Conservation (phyloP, 192 early-diverging fungal species). For the Dimargaris xerosporica region DNA sequence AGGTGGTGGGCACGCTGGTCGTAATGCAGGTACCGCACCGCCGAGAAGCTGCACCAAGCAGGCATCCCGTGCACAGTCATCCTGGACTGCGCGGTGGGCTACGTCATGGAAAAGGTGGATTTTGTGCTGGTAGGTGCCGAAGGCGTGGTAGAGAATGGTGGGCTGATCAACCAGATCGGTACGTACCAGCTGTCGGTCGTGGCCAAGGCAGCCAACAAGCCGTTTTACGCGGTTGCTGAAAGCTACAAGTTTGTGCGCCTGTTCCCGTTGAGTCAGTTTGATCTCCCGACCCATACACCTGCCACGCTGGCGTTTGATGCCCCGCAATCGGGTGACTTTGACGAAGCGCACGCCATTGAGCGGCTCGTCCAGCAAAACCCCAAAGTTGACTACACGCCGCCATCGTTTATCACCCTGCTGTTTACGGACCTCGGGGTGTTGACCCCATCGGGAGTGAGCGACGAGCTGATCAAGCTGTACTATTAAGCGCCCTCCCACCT, state of each 20-base stretch:
- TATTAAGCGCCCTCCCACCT: constrained; percentile 27
- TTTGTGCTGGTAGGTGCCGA: constrained; percentile 95
- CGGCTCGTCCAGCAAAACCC: constrained; percentile 38
- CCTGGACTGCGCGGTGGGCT: constrained; percentile 82
- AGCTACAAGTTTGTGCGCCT: constrained; percentile 94
- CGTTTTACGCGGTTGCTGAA: constrained; percentile 88
- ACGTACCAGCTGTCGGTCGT: constrained; percentile 92
- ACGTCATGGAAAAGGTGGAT: constrained; percentile 90
- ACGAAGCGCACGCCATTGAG: constrained; percentile 11
- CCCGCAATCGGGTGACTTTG: background rate
- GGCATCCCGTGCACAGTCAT: constrained; percentile 76
- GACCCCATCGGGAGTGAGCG: constrained; percentile 76
- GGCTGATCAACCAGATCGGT: constrained; percentile 92
- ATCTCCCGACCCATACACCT: constrained; percentile 62
- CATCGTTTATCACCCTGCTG: constrained; percentile 73
- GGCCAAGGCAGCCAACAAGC: constrained; percentile 87
- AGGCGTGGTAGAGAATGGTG: constrained; percentile 95
- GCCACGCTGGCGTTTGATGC: constrained; percentile 48
- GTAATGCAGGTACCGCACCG: constrained; percentile 37
- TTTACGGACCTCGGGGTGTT: constrained; percentile 85
- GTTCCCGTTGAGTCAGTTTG: constrained; percentile 90
- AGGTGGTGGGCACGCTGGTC: too few relatives aligned
- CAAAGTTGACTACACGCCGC: constrained; percentile 85
- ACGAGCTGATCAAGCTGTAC: constrained; percentile 74
- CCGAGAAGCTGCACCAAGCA: constrained; percentile 44